phyloP scores from a whole-genome alignment of 352 stramenopile genomes.

The Globisporangium uncinulatum region DNA sequence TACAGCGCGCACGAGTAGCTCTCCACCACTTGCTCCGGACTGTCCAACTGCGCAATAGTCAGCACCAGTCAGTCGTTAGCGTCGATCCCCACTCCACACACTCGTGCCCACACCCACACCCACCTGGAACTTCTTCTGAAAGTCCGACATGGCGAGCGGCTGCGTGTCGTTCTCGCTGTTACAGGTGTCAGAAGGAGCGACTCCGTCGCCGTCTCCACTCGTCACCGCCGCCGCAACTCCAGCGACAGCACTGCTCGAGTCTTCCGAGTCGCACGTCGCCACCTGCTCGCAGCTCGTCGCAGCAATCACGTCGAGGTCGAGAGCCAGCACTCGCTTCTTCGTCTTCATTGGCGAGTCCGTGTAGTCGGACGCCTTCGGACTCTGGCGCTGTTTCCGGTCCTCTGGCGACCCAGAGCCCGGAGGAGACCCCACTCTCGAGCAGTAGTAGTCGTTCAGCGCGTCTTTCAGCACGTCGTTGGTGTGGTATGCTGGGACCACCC shows the following conservation, averaged over 20 bases:
- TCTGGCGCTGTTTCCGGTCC: constrained; percentile 10
- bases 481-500: constrained; percentile 37
- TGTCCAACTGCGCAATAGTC: constrained; percentile 32
- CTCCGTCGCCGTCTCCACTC: constrained; percentile 4
- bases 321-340: background rate
- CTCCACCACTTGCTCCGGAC: constrained; percentile 72
- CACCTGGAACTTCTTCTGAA: constrained; percentile 84
- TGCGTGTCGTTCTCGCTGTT: constrained; percentile 30
- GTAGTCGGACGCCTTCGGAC: constrained; percentile 5
- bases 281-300: background rate
- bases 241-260: background rate
- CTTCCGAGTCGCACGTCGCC: background rate
- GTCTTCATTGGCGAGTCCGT: constrained; percentile 4
- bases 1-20: constrained; percentile 81
- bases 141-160: constrained; percentile 54
- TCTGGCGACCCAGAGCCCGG: constrained; percentile 5
- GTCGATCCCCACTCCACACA: background rate
- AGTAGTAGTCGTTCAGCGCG: constrained; percentile 45
- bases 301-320: constrained; percentile 13
- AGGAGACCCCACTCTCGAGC: constrained; percentile 12
- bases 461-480: constrained; percentile 46
- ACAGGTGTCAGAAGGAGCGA: constrained; percentile 9
- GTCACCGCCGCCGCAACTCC: constrained; percentile 1
- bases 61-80: background rate
- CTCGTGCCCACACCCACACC: background rate